These are phyloP conservation scores for Candida labiduridarum DNA, from an alignment of 1,139 yeast species.

Conservation along the genomic window DNA sequence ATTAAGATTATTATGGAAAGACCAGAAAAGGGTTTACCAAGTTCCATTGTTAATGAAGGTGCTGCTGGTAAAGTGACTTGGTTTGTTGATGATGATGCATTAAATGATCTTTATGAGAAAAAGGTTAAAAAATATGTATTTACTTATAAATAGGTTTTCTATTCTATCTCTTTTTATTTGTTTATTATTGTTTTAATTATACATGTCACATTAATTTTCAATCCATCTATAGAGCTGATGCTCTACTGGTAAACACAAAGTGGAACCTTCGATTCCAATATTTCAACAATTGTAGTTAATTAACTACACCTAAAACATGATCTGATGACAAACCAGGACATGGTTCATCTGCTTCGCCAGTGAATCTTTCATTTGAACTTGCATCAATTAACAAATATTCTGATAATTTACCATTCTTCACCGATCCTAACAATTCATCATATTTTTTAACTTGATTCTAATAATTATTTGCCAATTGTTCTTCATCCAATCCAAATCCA, in stretches of 20 bases:
- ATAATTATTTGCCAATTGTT: conserved; percentile 31
- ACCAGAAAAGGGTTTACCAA: conserved; percentile 95
- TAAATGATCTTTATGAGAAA: conserved; percentile 74
- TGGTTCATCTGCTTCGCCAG: conserved; percentile 84
- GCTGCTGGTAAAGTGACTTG: conserved; percentile 96
- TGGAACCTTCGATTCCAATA: conserved; percentile 61
- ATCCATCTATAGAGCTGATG: conserved; percentile 30
- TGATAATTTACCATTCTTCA: conserved; percentile 45
- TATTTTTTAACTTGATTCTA: conserved; percentile 57
- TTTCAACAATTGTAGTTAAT: conserved; percentile 66
- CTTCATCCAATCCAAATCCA: conserved; percentile 17
- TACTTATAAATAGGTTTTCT: background rate
- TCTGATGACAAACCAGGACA: conserved; percentile 87
- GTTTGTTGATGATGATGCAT: conserved; percentile 97
- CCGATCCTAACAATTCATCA: conserved; percentile 64
- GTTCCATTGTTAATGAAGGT: conserved; percentile 90
- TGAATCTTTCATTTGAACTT: conserved; percentile 70
- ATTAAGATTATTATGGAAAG: conserved; percentile 93
- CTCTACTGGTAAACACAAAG: conserved; percentile 65
- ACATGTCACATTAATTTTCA: background rate
- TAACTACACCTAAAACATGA: conserved; percentile 79
- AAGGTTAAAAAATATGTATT: conserved; percentile 65
- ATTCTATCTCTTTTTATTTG: background rate
- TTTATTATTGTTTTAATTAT: background rate
- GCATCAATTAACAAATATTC: conserved; percentile 75